Conservation (phyloP, 2,329 filamentous ascomycete species). For the Aureobasidium sp. region DNA sequence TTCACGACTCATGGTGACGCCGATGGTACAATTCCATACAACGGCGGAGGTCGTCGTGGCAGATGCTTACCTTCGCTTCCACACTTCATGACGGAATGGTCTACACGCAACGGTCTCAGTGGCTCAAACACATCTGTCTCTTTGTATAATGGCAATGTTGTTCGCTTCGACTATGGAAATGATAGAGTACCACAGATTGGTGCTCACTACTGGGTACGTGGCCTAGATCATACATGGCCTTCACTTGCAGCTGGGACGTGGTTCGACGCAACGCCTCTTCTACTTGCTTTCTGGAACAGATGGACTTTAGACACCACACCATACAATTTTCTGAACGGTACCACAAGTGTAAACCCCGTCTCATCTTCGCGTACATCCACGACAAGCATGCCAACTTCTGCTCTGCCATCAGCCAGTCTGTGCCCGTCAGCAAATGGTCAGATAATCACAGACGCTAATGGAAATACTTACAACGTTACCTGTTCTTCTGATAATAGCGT, state of each 20-base stretch:
- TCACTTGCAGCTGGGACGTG: conserved; percentile 20
- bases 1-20: conserved; percentile 40
- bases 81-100: conserved; percentile 35
- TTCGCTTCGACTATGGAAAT: conserved; percentile 23
- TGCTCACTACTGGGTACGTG: conserved; percentile 34
- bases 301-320: conserved; percentile 19
- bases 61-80: conserved; percentile 25
- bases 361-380: conserved; percentile 1
- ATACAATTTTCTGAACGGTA: conserved; percentile 14
- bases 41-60: conserved; percentile 28
- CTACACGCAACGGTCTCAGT: conserved; percentile 30
- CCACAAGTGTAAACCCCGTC: neutral
- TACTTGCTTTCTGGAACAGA: conserved; percentile 23
- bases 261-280: conserved; percentile 21
- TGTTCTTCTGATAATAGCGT: conserved; percentile 17
- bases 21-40: conserved; percentile 38
- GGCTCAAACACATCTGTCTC: conserved; percentile 23
- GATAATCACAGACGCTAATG: neutral
- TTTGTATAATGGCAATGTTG: conserved; percentile 26
- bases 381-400: conserved; percentile 14
- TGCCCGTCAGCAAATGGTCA: conserved; percentile 11
- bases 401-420: conserved; percentile 18
- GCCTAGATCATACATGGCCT: conserved; percentile 38
- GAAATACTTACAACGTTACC: conserved; percentile 10
- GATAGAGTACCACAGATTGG: conserved; percentile 25